Evolutionary conservation across 192 early-diverging fungal species (phyloP).

Genomic region (Diversispora eburnea): DNA sequence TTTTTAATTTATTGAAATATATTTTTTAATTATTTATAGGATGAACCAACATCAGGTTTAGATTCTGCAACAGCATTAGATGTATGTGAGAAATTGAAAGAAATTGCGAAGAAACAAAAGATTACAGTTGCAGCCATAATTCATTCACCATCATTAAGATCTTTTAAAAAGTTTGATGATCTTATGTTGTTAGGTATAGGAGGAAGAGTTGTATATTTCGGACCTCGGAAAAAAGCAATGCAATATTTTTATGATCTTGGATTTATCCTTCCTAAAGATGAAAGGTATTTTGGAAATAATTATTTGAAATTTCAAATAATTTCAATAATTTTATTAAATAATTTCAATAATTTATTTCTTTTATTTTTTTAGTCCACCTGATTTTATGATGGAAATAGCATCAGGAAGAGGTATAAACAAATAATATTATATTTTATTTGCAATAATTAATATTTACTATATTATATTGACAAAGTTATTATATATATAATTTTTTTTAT

Average conservation of each 20-base stretch:
- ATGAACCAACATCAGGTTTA: constrained; percentile 67
- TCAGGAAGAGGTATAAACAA: constrained; percentile 39
- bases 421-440: no score
- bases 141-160: constrained; percentile 61
- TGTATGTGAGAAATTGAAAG: constrained; percentile 56
- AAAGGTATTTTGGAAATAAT: background rate
- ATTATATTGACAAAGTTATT: no score
- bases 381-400: constrained; percentile 68
- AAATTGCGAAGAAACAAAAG: constrained; percentile 55
- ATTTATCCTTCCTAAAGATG: constrained; percentile 35
- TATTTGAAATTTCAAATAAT: background rate
- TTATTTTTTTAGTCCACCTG: no score
- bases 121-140: constrained; percentile 71
- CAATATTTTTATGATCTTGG: constrained; percentile 54
- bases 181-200: constrained; percentile 71
- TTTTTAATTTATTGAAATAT: no score
- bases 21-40: no score
- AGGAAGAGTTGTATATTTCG: constrained; percentile 60
- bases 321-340: background rate
- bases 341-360: no score
- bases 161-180: constrained; percentile 70
- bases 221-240: constrained; percentile 47
- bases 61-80: constrained; percentile 64
- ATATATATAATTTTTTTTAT: no score
- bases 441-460: no score